phyloP scores from a whole-genome alignment of 2,329 filamentous ascomycete genomes.

The Byssothecium circinans region DNA sequence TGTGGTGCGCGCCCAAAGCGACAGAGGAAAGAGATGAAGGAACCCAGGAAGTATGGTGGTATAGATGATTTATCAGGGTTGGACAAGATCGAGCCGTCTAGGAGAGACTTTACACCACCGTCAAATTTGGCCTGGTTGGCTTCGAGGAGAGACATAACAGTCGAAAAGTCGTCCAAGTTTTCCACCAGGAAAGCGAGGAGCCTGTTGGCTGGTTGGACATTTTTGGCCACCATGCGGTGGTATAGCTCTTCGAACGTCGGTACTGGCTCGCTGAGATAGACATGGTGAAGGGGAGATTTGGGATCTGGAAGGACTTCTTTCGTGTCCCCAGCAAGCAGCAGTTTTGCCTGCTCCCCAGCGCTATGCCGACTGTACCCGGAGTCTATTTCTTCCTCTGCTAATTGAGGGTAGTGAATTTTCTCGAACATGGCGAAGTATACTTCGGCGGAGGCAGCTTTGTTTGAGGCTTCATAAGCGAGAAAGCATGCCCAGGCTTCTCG shows the following conservation, averaged over 20 bases:
- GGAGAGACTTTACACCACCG: slow-evolving; percentile 24
- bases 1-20: slow-evolving; percentile 28
- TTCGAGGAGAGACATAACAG: slow-evolving; percentile 23
- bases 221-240: slow-evolving; percentile 56
- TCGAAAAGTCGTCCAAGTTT: slow-evolving; percentile 28
- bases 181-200: slow-evolving; percentile 61
- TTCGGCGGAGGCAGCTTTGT: slow-evolving; percentile 38
- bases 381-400: not conserved
- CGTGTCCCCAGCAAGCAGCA: slow-evolving; percentile 61
- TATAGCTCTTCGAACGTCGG: slow-evolving; percentile 64
- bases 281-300: slow-evolving; percentile 64
- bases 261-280: slow-evolving; percentile 63
- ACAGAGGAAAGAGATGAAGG: slow-evolving; percentile 37
- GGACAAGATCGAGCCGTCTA: slow-evolving; percentile 20
- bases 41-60: slow-evolving; percentile 29
- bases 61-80: slow-evolving; percentile 11
- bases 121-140: slow-evolving; percentile 17
- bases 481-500: slow-evolving; percentile 69
- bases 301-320: slow-evolving; percentile 58
- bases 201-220: slow-evolving; percentile 52
- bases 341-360: slow-evolving; percentile 14
- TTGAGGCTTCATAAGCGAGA: slow-evolving; percentile 55
- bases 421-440: slow-evolving; percentile 61
- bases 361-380: slow-evolving; percentile 9
- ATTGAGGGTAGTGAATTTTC: slow-evolving; percentile 52